Evolutionary conservation across 108 stramenopile genomes (phyloP).

Genomic region (Cylindrotheca fusiformis): DNA sequence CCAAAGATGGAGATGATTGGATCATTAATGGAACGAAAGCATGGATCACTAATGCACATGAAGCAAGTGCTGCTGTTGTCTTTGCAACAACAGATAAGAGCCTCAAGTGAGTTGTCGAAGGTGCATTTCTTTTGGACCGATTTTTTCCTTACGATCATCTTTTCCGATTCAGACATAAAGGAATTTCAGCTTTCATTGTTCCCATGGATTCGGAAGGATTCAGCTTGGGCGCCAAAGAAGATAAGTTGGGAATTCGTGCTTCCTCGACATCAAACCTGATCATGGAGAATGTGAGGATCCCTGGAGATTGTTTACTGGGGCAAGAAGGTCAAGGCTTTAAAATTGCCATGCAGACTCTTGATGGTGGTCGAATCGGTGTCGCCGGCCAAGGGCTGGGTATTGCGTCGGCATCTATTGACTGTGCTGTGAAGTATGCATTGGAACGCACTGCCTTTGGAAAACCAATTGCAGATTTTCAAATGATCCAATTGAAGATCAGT

Average conservation of each 20-base stretch:
- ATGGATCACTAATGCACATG: constrained; percentile 98
- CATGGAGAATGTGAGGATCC: constrained; percentile 90
- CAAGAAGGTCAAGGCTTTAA: constrained; percentile 90
- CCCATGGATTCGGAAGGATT: constrained; percentile 85
- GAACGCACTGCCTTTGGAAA: constrained; percentile 94
- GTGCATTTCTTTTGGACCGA: background rate
- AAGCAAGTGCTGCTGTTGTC: constrained; percentile 88
- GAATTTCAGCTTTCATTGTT: constrained; percentile 89
- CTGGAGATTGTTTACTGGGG: constrained; percentile 81
- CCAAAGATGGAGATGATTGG: constrained; percentile 84
- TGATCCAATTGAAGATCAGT: constrained; percentile 91
- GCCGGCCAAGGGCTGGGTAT: constrained; percentile 95
- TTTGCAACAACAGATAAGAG: constrained; percentile 98
- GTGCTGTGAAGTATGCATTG: constrained; percentile 92
- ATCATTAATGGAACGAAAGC: constrained; percentile 97
- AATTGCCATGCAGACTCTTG: constrained; percentile 96
- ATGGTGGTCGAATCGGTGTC: constrained; percentile 96
- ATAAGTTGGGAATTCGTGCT: constrained; percentile 96
- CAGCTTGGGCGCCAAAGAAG: constrained; percentile 95
- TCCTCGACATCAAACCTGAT: constrained; percentile 95
- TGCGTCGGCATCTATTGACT: constrained; percentile 92
- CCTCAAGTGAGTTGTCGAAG: constrained; percentile 82
- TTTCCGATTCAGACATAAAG: constrained; percentile 77
- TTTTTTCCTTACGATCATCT: background rate
- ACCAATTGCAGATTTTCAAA: constrained; percentile 90